phyloP scores from a whole-genome alignment of 441 rosid species.

The Arabidopsis lyrata region DNA sequence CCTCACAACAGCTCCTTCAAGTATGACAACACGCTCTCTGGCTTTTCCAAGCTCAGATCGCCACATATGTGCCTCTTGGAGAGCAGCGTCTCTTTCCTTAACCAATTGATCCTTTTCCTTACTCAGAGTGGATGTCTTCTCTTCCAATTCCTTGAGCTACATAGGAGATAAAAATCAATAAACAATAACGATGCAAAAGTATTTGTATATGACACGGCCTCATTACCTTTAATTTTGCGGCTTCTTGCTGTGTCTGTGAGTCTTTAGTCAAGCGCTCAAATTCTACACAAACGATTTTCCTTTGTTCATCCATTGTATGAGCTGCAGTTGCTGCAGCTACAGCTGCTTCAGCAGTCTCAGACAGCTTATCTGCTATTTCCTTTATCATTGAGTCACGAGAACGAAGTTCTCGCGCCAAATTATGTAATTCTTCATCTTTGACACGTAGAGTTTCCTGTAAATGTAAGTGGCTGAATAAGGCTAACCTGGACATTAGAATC shows the following conservation, averaged over 20 bases:
- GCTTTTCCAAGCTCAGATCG: slow-evolving; percentile 96
- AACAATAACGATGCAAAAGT: slow-evolving; percentile 4
- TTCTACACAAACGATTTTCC: slow-evolving; percentile 77
- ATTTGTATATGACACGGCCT: slow-evolving; percentile 17
- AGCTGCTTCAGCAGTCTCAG: slow-evolving; percentile 99
- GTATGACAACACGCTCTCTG: slow-evolving; percentile 83
- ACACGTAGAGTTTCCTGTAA: slow-evolving; percentile 91
- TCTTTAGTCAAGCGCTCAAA: slow-evolving; percentile 70
- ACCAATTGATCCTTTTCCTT: slow-evolving; percentile 79
- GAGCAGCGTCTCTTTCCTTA: slow-evolving; percentile 85
- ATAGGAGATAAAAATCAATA: slow-evolving; percentile 27
- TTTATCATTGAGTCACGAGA: slow-evolving; percentile 91
- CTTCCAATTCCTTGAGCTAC: slow-evolving; percentile 81
- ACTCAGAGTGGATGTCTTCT: slow-evolving; percentile 57
- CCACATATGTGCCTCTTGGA: slow-evolving; percentile 92
- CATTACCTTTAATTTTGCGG: slow-evolving; percentile 62
- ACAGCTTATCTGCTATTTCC: slow-evolving; percentile 87
- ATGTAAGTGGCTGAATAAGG: slow-evolving; percentile 22
- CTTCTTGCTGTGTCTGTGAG: slow-evolving; percentile 63
- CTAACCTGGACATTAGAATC: slow-evolving; percentile 9
- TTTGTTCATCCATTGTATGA: slow-evolving; percentile 90
- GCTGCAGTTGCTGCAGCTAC: slow-evolving; percentile 96
- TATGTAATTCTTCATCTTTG: slow-evolving; percentile 96
- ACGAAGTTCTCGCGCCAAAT: slow-evolving; percentile 86
- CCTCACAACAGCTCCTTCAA: slow-evolving; percentile 89